phyloP scores from a whole-genome alignment of 169 alveolate species.

The Amoebophrya sp. region DNA sequence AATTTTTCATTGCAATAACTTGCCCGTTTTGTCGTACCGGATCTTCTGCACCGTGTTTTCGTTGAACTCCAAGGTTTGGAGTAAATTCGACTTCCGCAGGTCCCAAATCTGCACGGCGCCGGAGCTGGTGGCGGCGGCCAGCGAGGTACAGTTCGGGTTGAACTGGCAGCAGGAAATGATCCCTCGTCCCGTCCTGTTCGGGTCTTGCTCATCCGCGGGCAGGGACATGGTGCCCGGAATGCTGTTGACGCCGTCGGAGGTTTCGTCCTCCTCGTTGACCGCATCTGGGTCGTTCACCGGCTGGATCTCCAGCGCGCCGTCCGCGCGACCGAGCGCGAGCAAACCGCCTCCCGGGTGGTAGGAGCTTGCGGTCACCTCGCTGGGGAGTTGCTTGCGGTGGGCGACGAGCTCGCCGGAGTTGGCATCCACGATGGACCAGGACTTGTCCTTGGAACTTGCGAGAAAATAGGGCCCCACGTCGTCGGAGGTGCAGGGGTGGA shows the following conservation, averaged over 20 bases:
- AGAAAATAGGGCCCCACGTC: not conserved
- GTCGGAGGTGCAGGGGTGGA: not conserved
- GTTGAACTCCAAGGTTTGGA: not conserved
- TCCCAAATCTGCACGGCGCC: not conserved
- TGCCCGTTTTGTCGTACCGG: not conserved
- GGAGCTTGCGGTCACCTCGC: not conserved
- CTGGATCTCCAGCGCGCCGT: not conserved
- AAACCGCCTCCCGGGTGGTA: not conserved
- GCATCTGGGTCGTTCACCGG: not conserved
- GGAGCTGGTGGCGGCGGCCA: not conserved
- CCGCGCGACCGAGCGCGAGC: not conserved
- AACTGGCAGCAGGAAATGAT: not conserved
- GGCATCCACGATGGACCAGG: not conserved
- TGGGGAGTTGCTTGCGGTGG: not conserved
- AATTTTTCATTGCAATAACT: too few relatives aligned
- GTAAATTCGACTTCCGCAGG: not conserved
- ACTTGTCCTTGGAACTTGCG: not conserved
- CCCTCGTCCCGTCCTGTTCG: too few relatives aligned
- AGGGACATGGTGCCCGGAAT: too few relatives aligned
- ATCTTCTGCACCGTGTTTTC: not conserved
- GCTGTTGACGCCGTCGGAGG: too few relatives aligned
- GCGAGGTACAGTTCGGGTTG: not conserved
- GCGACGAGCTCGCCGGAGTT: not conserved
- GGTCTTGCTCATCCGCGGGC: too few relatives aligned
- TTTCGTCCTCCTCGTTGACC: too few relatives aligned